These are phyloP conservation scores for Apophysomyces sp. DNA, from an alignment of 371 early-diverging fungal species.

Conservation along the genomic window DNA sequence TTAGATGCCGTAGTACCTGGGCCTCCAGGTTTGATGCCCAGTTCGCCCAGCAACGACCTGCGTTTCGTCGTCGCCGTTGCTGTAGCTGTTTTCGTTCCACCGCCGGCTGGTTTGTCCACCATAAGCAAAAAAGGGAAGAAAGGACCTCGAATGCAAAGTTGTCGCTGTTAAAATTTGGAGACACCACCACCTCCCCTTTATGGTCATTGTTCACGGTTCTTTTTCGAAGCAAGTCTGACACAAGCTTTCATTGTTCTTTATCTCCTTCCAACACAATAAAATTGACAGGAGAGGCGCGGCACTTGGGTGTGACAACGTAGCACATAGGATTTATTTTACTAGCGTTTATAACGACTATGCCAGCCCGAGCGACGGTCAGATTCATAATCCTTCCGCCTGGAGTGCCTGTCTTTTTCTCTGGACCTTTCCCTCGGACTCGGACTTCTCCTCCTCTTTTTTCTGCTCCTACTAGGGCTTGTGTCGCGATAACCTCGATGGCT, in stretches of 20 bases:
- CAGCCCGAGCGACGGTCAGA: background rate
- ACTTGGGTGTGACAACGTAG: no score
- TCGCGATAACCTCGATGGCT: background rate
- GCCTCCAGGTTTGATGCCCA: slow-evolving; percentile 35
- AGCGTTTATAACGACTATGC: background rate
- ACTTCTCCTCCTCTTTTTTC: background rate
- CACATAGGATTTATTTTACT: no score
- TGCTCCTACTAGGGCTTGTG: background rate
- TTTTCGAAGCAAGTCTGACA: no score
- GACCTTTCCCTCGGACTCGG: background rate
- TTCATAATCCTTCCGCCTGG: background rate
- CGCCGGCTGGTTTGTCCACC: background rate
- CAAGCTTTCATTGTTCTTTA: no score
- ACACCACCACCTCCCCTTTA: no score
- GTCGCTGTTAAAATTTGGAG: background rate
- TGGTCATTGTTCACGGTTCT: no score
- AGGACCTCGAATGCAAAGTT: background rate
- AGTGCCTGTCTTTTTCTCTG: background rate
- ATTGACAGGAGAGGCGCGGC: no score
- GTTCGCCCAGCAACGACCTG: slow-evolving; percentile 33
- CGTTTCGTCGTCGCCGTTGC: slow-evolving; percentile 19
- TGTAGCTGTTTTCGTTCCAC: slow-evolving; percentile 2
- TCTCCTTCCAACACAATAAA: no score
- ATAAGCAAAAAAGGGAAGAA: background rate
- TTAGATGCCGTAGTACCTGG: slow-evolving; percentile 12